These are phyloP conservation scores for Russula griseocarnosa DNA, from an alignment of 768 basidiomycete genomes.

Conservation along the genomic window DNA sequence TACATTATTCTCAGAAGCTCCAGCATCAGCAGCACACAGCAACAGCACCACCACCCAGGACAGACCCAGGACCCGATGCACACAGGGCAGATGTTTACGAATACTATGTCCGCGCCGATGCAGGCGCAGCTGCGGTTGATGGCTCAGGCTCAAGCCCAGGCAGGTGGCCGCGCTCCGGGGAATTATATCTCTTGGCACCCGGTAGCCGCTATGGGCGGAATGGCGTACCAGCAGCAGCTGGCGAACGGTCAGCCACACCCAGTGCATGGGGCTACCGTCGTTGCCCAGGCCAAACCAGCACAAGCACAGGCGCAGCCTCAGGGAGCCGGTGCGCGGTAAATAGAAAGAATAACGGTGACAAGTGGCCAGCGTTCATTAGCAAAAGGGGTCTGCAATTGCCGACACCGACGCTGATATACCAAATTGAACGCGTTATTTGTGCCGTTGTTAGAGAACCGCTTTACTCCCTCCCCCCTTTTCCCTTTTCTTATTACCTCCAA, in stretches of 20 bases:
- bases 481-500: not conserved
- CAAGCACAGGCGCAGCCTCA: constrained; percentile 26
- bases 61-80: constrained; percentile 30
- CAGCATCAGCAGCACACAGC: constrained; percentile 25
- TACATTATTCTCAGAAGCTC: constrained; percentile 20
- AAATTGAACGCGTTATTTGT: not conserved
- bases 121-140: constrained; percentile 19
- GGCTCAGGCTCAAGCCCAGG: constrained; percentile 26
- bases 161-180: constrained; percentile 18
- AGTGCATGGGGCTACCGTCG: not conserved
- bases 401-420: not conserved
- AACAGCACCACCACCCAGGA: constrained; percentile 25
- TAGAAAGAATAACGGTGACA: not conserved
- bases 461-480: not conserved
- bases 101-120: constrained; percentile 17
- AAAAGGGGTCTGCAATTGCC: not conserved
- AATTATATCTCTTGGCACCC: constrained; percentile 1
- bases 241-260: not conserved
- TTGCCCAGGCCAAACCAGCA: constrained; percentile 11
- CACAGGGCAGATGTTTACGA: constrained; percentile 29
- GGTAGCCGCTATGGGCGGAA: not conserved
- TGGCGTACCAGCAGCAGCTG: constrained; percentile 6
- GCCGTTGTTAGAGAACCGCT: not conserved
- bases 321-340: constrained; percentile 18
- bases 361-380: not conserved